These are phyloP conservation scores for Euphrasia confusa DNA, from an alignment of 257 asterid species.

Conservation along the genomic window DNA sequence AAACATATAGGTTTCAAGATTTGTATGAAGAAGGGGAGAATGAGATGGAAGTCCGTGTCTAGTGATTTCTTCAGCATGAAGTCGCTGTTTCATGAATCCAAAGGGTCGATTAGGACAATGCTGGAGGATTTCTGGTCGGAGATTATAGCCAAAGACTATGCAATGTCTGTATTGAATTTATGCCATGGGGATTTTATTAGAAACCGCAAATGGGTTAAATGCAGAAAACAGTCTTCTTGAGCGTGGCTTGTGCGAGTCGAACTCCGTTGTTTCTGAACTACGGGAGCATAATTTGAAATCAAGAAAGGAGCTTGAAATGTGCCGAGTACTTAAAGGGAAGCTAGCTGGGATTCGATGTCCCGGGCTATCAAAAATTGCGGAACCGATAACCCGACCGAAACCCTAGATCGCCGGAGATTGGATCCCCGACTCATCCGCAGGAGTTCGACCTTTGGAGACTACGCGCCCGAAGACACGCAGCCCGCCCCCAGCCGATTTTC, in stretches of 20 bases:
- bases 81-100: slow-evolving; percentile 48
- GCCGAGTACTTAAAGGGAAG: slow-evolving; percentile 74
- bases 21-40: slow-evolving; percentile 96
- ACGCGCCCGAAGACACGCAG: too few relatives aligned
- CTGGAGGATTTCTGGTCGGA: slow-evolving; percentile 95
- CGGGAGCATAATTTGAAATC: slow-evolving; percentile 66
- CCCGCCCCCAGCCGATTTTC: too few relatives aligned
- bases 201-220: slow-evolving; percentile 66
- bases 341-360: too few relatives aligned
- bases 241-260: slow-evolving; percentile 73
- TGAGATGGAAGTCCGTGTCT: slow-evolving; percentile 46
- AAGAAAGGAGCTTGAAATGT: slow-evolving; percentile 74
- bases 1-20: slow-evolving; percentile 65
- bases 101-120: slow-evolving; percentile 47
- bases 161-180: slow-evolving; percentile 77
- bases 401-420: too few relatives aligned
- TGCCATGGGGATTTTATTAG: slow-evolving; percentile 90
- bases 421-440: too few relatives aligned
- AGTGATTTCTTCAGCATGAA: slow-evolving; percentile 47
- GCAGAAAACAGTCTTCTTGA: slow-evolving; percentile 87
- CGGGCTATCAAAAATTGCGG: too few relatives aligned
- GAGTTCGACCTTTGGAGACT: too few relatives aligned
- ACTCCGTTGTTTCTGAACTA: slow-evolving; percentile 58
- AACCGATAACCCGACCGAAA: too few relatives aligned
- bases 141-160: slow-evolving; percentile 76